These are phyloP conservation scores for Diaporthe nobilis DNA, from an alignment of 2,329 filamentous ascomycete species.

Conservation along the genomic window DNA sequence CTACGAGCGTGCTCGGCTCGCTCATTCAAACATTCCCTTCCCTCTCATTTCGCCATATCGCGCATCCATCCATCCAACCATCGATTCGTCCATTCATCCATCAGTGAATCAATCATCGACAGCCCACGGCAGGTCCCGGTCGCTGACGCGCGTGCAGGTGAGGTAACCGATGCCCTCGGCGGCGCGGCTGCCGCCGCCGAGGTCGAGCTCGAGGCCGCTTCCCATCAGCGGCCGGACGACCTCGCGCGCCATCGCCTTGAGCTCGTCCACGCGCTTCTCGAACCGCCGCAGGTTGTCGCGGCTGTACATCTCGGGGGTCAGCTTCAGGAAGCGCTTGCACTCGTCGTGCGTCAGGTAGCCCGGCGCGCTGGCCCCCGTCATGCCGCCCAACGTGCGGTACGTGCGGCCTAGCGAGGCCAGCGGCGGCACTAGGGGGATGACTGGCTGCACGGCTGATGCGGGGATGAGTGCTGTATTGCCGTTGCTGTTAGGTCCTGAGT, in stretches of 20 bases:
- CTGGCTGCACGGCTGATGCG: conserved; percentile 2
- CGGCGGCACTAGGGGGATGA: conserved; percentile 53
- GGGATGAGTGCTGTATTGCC: conserved; percentile 44
- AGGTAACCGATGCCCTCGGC: conserved; percentile 63
- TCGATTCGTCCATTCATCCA: not conserved
- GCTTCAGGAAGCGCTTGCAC: conserved; percentile 89
- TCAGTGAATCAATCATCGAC: conserved; percentile 50
- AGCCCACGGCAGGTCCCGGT: conserved; percentile 66
- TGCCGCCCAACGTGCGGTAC: conserved; percentile 81
- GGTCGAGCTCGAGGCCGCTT: conserved; percentile 85
- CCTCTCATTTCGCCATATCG: not conserved
- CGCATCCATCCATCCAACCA: not conserved
- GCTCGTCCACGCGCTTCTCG: conserved; percentile 88
- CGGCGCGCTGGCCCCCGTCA: conserved; percentile 58
- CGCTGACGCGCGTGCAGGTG: conserved; percentile 64
- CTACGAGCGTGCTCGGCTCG: not conserved
- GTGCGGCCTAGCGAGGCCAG: conserved; percentile 77
- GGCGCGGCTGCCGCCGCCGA: conserved; percentile 62
- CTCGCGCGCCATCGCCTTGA: conserved; percentile 87
- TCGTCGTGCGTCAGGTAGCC: conserved; percentile 87
- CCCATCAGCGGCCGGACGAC: conserved; percentile 88
- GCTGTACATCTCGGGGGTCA: conserved; percentile 85
- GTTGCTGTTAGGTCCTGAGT: conserved; percentile 47
- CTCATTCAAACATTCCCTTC: conserved; percentile 1
- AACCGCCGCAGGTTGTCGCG: conserved; percentile 89